Evolutionary conservation across 331 rosid species (phyloP).

Genomic region (Ulmus americana): DNA sequence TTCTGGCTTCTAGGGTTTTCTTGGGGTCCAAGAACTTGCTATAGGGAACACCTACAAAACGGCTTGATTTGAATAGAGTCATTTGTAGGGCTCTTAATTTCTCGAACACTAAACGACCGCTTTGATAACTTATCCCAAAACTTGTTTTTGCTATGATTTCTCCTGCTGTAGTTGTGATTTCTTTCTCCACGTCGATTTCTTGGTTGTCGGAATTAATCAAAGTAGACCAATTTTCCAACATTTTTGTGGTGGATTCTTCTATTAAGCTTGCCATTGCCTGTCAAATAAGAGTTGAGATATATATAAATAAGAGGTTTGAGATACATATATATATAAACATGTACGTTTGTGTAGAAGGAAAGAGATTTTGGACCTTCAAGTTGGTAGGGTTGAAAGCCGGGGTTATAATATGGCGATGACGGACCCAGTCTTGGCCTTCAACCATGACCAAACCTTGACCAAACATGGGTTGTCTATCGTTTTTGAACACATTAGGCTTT

Average conservation of each 20-base stretch:
- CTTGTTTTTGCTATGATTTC: conserved; percentile 72
- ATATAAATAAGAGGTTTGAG: background rate
- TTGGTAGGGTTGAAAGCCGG: conserved; percentile 61
- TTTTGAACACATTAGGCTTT: conserved; percentile 64
- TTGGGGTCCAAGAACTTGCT: conserved; percentile 36
- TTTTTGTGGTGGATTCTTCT: conserved; percentile 47
- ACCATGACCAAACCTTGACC: conserved; percentile 74
- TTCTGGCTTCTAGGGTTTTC: conserved; percentile 46
- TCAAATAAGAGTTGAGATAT: background rate
- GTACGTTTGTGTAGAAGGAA: background rate
- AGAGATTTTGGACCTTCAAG: conserved; percentile 45
- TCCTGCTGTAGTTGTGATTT: conserved; percentile 51
- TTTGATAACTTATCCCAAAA: conserved; percentile 45
- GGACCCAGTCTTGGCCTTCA: conserved; percentile 74
- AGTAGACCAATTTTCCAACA: conserved; percentile 57
- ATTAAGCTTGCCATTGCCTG: conserved; percentile 61
- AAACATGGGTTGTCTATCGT: conserved; percentile 69
- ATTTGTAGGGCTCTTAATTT: conserved; percentile 52
- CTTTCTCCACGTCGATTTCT: conserved; percentile 59
- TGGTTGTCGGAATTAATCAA: conserved; percentile 35
- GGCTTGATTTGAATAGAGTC: conserved; percentile 49
- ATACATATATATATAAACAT: background rate
- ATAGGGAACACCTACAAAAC: conserved; percentile 72
- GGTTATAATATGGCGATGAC: conserved; percentile 57
- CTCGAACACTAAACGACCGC: conserved; percentile 34